Conservation (phyloP, 2,329 filamentous ascomycete species). For the Emergomyces africanus region DNA sequence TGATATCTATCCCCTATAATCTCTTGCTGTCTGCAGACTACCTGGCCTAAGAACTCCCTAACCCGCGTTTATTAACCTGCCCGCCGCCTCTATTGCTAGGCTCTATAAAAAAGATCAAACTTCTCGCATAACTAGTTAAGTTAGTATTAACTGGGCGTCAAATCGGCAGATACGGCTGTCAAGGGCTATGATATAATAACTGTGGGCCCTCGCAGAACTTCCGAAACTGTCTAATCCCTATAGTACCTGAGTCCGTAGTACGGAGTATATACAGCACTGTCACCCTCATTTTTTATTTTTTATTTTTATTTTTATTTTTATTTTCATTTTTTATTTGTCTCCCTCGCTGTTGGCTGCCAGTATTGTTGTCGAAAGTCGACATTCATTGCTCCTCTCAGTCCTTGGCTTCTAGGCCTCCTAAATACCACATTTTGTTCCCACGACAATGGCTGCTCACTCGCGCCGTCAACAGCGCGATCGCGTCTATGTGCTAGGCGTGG, state of each 20-base stretch:
- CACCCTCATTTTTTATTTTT: neutral
- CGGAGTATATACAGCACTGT: no score
- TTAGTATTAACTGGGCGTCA: neutral
- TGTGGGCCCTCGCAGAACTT: neutral
- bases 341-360: neutral
- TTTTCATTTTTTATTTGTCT: no score
- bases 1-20: no score
- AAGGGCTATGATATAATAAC: neutral
- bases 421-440: neutral
- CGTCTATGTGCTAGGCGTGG: slow-evolving; percentile 15
- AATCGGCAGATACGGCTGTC: neutral
- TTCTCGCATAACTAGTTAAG: neutral
- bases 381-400: neutral
- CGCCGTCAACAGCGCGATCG: neutral
- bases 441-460: neutral
- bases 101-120: no score
- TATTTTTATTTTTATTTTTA: neutral
- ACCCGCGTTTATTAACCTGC: neutral
- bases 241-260: no score
- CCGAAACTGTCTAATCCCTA: no score
- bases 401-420: neutral
- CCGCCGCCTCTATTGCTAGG: neutral
- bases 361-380: neutral
- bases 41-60: neutral
- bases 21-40: neutral